These are phyloP conservation scores for Rhizopogon hawkerae DNA, from an alignment of 1,284 basidiomycete genomes.

Conservation along the genomic window DNA sequence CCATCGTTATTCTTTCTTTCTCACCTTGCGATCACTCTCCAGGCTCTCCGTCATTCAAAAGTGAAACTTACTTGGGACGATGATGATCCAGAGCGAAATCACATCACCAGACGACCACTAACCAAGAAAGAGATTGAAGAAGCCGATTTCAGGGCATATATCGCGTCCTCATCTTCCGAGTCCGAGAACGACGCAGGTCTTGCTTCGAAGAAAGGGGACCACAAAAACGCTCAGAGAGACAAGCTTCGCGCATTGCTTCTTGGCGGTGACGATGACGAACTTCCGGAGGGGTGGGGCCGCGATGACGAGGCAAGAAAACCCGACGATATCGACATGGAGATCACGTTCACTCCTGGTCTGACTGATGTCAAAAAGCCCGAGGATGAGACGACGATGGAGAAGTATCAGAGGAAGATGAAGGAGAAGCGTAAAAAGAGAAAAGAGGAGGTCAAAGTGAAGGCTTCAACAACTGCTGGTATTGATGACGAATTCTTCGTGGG, in stretches of 20 bases:
- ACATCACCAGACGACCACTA: constrained; percentile 71
- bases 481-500: constrained; percentile 64
- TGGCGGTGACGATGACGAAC: constrained; percentile 49
- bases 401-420: constrained; percentile 79
- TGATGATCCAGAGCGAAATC: constrained; percentile 85
- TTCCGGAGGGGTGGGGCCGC: constrained; percentile 77
- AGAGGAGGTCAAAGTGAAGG: constrained; percentile 44
- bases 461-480: constrained; percentile 12
- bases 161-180: constrained; percentile 64
- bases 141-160: constrained; percentile 76
- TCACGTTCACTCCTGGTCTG: constrained; percentile 86
- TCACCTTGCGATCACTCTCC: constrained; percentile 1
- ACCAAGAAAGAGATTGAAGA: constrained; percentile 83
- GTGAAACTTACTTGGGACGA: constrained; percentile 99
- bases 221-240: constrained; percentile 45
- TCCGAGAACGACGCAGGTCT: constrained; percentile 34
- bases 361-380: constrained; percentile 44
- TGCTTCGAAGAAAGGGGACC: constrained; percentile 19
- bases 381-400: constrained; percentile 77
- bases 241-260: constrained; percentile 67
- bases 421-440: constrained; percentile 79
- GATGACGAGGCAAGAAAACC: constrained; percentile 18
- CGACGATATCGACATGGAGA: constrained; percentile 75
- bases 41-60: constrained; percentile 97
- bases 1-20: not conserved